phyloP scores from a whole-genome alignment of 768 basidiomycete genomes.

The Leucosporidium creatinivorum region DNA sequence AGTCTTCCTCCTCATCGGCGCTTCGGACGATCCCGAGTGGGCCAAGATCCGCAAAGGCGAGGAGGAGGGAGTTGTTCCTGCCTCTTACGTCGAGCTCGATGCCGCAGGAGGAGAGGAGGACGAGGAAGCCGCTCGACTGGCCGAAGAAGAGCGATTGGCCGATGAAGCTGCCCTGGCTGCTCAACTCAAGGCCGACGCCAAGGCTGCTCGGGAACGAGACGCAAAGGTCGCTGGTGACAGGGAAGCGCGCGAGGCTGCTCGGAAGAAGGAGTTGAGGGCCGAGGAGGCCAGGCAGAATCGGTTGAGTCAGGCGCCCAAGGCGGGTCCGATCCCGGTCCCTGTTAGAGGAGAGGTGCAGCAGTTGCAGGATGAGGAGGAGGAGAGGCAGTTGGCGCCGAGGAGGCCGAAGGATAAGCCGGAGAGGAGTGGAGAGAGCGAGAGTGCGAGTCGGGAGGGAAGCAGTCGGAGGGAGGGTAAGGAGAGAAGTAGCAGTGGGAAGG shows the following conservation, averaged over 20 bases:
- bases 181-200: constrained; percentile 32
- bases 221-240: constrained; percentile 40
- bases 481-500: constrained; percentile 17
- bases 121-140: constrained; percentile 2
- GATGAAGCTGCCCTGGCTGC: constrained; percentile 27
- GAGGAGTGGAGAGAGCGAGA: background rate
- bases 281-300: constrained; percentile 36
- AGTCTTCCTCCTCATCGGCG: constrained; percentile 68
- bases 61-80: constrained; percentile 84
- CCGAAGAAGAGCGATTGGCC: constrained; percentile 4
- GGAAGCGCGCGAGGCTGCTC: constrained; percentile 41
- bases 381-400: constrained; percentile 15
- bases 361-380: constrained; percentile 8
- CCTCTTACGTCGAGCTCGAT: constrained; percentile 80
- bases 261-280: constrained; percentile 37
- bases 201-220: constrained; percentile 29
- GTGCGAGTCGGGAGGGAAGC: background rate
- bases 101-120: constrained; percentile 23
- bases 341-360: constrained; percentile 26
- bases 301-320: constrained; percentile 33
- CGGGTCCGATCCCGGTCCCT: constrained; percentile 38
- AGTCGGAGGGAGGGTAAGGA: background rate
- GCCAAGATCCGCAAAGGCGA: constrained; percentile 85
- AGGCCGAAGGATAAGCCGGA: constrained; percentile 27
- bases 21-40: constrained; percentile 76